Percentiles rank a stretch among this genome's conserved stretches.
Evolutionary conservation across 2,329 filamentous ascomycete species (phyloP).

Genomic region (Ascochyta koolunga): DNA sequence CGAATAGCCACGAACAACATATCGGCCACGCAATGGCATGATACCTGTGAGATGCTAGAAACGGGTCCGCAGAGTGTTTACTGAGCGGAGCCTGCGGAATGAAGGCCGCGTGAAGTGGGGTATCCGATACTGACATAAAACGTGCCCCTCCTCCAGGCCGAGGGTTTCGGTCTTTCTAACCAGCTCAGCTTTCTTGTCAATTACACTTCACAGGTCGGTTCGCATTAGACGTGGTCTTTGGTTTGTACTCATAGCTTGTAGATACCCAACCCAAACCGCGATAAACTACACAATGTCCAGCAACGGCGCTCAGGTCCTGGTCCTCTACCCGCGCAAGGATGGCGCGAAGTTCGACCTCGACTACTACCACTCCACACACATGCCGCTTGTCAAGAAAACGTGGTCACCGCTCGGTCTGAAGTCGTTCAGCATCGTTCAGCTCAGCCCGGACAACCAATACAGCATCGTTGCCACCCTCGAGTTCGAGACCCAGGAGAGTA

Average conservation of each 20-base stretch:
- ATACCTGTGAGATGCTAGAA: not conserved
- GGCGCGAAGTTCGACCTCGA: slow-evolving; percentile 55
- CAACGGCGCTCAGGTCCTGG: slow-evolving; percentile 20
- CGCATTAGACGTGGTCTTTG: not conserved
- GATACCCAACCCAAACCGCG: not conserved
- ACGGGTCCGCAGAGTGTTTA: not conserved
- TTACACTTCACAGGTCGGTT: not conserved
- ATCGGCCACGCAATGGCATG: not conserved
- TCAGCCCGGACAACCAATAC: slow-evolving; percentile 32
- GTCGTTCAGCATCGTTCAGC: slow-evolving; percentile 28
- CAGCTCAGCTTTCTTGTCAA: not conserved
- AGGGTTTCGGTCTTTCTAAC: not conserved
- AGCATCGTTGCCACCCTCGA: slow-evolving; percentile 22
- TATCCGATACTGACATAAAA: slow-evolving; percentile 19
- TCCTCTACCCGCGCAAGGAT: slow-evolving; percentile 52
- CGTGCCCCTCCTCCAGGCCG: not conserved
- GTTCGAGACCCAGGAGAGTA: slow-evolving; percentile 34
- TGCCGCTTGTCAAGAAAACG: slow-evolving; percentile 51
- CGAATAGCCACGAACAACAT: not conserved
- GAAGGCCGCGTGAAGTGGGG: slow-evolving; percentile 24
- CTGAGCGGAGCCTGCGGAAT: slow-evolving; percentile 8
- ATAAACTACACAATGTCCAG: slow-evolving; percentile 21
- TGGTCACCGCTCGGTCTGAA: slow-evolving; percentile 52
- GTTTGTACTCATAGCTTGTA: not conserved
- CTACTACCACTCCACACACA: slow-evolving; percentile 57